phyloP scores from a whole-genome alignment of 2,329 filamentous ascomycete genomes.

The Daldinia eschscholtzii region DNA sequence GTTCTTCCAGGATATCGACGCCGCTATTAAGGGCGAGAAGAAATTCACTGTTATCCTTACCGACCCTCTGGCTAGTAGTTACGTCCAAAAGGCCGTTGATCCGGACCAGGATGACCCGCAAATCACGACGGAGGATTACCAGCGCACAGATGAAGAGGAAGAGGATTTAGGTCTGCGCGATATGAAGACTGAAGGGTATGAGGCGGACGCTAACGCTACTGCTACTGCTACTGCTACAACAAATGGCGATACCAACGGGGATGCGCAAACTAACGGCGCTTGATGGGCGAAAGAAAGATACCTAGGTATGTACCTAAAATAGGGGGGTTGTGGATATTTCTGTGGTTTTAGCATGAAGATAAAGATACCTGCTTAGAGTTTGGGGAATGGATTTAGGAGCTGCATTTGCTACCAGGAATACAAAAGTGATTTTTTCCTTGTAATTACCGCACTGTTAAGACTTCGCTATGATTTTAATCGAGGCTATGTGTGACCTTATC shows the following conservation, averaged over 20 bases:
- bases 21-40: constrained; percentile 82
- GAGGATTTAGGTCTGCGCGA: constrained; percentile 91
- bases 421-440: constrained; percentile 24
- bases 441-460: not conserved
- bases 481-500: not conserved
- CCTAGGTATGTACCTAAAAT: no score
- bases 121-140: constrained; percentile 84
- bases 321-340: constrained; percentile 7
- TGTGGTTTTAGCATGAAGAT: constrained; percentile 24
- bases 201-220: constrained; percentile 60
- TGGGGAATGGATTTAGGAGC: constrained; percentile 1
- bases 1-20: constrained; percentile 83
- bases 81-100: constrained; percentile 90
- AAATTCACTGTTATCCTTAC: constrained; percentile 86
- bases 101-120: constrained; percentile 78
- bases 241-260: constrained; percentile 17
- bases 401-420: constrained; percentile 7
- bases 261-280: constrained; percentile 18
- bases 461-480: not conserved
- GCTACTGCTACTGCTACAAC: not conserved
- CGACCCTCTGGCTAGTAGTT: constrained; percentile 92
- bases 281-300: not conserved
- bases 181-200: constrained; percentile 93
- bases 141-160: constrained; percentile 90
- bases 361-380: constrained; percentile 40